Evolutionary conservation across 129 eudicot species (phyloP), one percentile per base, ranked within the genome.

Genomic region (Lonicera japonica): DNA sequence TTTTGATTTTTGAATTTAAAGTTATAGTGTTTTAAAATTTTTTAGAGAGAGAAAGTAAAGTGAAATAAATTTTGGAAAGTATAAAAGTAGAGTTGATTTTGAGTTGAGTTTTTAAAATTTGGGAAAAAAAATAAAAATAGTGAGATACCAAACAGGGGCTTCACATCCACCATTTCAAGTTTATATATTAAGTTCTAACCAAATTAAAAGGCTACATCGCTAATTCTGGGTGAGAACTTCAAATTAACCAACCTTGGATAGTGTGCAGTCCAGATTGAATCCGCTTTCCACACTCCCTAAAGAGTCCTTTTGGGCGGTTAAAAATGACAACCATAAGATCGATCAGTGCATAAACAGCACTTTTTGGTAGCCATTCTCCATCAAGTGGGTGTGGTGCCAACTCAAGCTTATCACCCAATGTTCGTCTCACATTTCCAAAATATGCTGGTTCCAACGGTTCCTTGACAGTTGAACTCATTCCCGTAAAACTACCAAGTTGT

Each of bases 351-450:
- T 82, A 88, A 16, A 92, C 84, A 19, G 99, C 99, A 85, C 87
- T 75, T 73, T 75, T 92, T 20, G 99, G 99, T 61, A 92, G 78
- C 99, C 99, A 92, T 68, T 92, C 95, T 45, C 99, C 99, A 71
- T 88, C 92, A 69, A 92, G 85, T 40, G 99, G 99, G 63, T 82
- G 82, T 25, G 96, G 99, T 15, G 96, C 99, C 82, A 92, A 65
- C 78, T 85, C 82, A 70, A 92, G 82, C 68, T 85, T 85, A 21
- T 92, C 95, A 8, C 84, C 82, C 66, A 71, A 82, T 53, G 72
- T 81, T 58, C 94, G 73, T 76, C 76, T 87, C 61, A 80, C 82
- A 73, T 82, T 79, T 58, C 94, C 99, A 80, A 80, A 80, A 48
- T 84, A 76, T 19, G 94, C 86, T 53, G 96, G 87, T 68, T 85